Evolutionary conservation across 1,284 basidiomycete species (phyloP), one percentile per base, ranked within the genome.

Genomic region (Trichosporon sp.): DNA sequence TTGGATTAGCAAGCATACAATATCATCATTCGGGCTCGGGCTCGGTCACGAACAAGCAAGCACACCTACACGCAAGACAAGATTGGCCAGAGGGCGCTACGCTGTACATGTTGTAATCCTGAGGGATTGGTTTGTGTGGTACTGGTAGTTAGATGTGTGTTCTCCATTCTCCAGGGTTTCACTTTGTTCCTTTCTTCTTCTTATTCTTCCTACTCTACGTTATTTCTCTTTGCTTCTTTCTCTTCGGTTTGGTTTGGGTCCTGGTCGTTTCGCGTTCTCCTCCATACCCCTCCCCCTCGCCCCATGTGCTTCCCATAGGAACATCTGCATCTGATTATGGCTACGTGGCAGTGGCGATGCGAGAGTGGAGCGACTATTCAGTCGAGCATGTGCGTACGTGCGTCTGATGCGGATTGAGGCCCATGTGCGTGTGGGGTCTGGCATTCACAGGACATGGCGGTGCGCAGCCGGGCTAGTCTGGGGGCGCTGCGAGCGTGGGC

Each of bases 41-140:
- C 18, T 31, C 27, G 29, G 31, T n/a, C 32, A 29, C 27, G 27
- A 60, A 32, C 56, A 60, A 60, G 15, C 56, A 60, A 60, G 56
- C 56, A 60, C 56, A 60, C 27, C 31, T 31, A 60, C 31, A 60
- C 56, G 56, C 56, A 32, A 32, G 29, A 31, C 56, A 60, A 31
- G 13, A 32, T 15, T 27, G 12, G 56, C 29, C 56, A 29, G 27
- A 60, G 56, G 47, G 51, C 51, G 51, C 23, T 25, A 29, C 56
- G 56, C 56, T 60, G 56, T 60, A 60, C 56, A 60, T 60, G 56
- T 60, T 60, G 56, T 60, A 60, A 60, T 60, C 56, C 56, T 60
- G 56, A 31, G 56, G 56, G 56, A 60, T 60, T 60, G 56, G 56
- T 60, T 11, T 31, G 56, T 60, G 56, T 58, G 56, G 51, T 56